phyloP scores from a whole-genome alignment of 225 moss, liverwort and hornwort species.

The Asterella californica region DNA sequence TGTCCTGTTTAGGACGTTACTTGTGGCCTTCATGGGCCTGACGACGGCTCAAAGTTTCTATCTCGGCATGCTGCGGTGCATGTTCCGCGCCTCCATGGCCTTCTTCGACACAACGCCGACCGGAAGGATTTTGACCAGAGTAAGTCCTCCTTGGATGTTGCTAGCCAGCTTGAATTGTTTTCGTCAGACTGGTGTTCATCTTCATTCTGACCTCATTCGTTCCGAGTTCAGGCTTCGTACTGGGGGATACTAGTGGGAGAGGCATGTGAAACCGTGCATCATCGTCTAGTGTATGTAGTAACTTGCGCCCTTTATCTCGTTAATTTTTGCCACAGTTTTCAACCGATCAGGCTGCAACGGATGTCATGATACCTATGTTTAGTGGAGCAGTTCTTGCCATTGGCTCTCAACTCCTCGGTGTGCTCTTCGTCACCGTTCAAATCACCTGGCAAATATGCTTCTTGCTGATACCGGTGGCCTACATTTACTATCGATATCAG shows the following conservation, averaged over 20 bases:
- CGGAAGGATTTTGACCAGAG: conserved; percentile 61
- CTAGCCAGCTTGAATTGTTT: background rate
- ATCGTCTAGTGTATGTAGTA: too few relatives aligned
- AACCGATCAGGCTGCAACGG: conserved; percentile 52
- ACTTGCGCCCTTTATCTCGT: background rate
- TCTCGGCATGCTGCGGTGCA: conserved; percentile 46
- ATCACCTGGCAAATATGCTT: conserved; percentile 44
- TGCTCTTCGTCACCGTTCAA: conserved; percentile 38
- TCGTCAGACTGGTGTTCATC: background rate
- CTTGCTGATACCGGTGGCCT: conserved; percentile 37
- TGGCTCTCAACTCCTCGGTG: conserved; percentile 46
- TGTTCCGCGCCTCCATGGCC: conserved; percentile 60
- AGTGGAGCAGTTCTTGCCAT: conserved; percentile 44
- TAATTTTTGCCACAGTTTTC: conserved; percentile 43
- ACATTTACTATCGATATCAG: conserved; percentile 48
- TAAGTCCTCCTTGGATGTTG: conserved; percentile 16
- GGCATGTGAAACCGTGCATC: too few relatives aligned
- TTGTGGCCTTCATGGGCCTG: conserved; percentile 44
- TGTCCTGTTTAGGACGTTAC: conserved; percentile 32
- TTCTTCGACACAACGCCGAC: conserved; percentile 67
- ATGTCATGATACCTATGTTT: conserved; percentile 43
- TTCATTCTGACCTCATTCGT: background rate
- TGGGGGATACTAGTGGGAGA: too few relatives aligned
- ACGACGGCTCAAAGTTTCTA: conserved; percentile 48
- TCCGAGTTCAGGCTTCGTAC: background rate